Conservation (phyloP, 169 alveolate genomes). For the Cyclospora cayetanensis region DNA sequence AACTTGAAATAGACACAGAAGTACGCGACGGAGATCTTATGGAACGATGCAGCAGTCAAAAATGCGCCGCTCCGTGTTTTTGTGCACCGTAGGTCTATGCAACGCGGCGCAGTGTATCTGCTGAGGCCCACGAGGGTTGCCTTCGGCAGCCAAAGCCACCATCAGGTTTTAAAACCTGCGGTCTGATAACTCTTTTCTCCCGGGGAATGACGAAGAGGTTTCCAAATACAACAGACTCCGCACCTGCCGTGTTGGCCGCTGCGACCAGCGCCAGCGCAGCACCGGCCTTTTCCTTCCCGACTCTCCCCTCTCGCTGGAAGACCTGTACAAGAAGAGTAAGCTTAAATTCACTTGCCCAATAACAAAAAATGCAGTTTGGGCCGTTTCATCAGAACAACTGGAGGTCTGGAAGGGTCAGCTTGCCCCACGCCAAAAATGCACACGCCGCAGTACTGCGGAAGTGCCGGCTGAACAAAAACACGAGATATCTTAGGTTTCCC, state of each 20-base stretch:
- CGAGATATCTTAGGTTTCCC: neutral
- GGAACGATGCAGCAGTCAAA: no score
- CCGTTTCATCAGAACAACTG: neutral
- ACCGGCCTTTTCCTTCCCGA: constrained; percentile 37
- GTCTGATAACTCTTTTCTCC: constrained; percentile 11
- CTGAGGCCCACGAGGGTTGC: neutral
- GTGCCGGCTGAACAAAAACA: constrained; percentile 16
- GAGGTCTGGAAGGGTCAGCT: constrained; percentile 24
- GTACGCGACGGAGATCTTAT: no score
- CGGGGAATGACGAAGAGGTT: neutral
- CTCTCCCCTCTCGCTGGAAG: neutral
- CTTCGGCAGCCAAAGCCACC: neutral
- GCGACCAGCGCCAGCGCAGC: constrained; percentile 53
- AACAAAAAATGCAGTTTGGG: constrained; percentile 46
- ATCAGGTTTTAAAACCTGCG: constrained; percentile 11
- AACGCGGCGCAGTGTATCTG: no score
- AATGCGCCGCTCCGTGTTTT: no score
- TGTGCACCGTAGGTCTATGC: no score
- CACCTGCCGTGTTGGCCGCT: constrained; percentile 60
- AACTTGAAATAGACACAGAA: no score
- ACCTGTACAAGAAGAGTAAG: constrained; percentile 39
- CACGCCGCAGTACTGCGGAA: constrained; percentile 25
- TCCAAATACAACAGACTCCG: constrained; percentile 4
- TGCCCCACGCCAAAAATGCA: constrained; percentile 59
- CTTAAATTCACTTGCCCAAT: neutral